Evolutionary conservation across 768 basidiomycete species (phyloP).

Genomic region (Lactarius psammicola): DNA sequence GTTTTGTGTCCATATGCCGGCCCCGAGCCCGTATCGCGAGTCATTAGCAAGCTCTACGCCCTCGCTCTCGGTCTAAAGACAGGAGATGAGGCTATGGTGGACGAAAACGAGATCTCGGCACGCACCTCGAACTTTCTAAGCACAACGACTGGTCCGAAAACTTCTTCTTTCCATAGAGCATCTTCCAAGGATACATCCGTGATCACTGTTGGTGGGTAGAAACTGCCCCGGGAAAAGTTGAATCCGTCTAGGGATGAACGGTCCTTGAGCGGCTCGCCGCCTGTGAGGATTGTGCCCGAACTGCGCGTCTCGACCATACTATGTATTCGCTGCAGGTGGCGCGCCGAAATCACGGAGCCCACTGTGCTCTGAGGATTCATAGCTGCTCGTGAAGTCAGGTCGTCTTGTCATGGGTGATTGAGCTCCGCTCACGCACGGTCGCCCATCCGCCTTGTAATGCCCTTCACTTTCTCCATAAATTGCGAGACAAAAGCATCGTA

Average conservation of each 20-base stretch:
- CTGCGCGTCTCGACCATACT: slow-evolving; percentile 49
- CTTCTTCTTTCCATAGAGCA: slow-evolving; percentile 76
- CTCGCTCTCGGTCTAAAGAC: slow-evolving; percentile 53
- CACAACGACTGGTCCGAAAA: slow-evolving; percentile 85
- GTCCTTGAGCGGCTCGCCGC: slow-evolving; percentile 65
- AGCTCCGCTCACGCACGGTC: slow-evolving; percentile 48
- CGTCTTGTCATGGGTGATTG: neutral
- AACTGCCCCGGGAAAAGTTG: slow-evolving; percentile 67
- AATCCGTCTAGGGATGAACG: slow-evolving; percentile 64
- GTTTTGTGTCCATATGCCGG: slow-evolving; percentile 76
- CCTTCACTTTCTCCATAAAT: slow-evolving; percentile 61
- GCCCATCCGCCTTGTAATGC: slow-evolving; percentile 70
- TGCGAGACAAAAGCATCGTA: slow-evolving; percentile 64
- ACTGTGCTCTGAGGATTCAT: slow-evolving; percentile 67
- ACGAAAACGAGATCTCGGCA: neutral
- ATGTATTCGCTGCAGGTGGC: slow-evolving; percentile 65
- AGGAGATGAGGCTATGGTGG: neutral
- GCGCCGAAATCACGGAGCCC: slow-evolving; percentile 73
- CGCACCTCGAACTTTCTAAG: slow-evolving; percentile 53
- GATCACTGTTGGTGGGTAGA: slow-evolving; percentile 81
- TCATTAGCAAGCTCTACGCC: slow-evolving; percentile 69
- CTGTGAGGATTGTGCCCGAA: slow-evolving; percentile 50
- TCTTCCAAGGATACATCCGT: slow-evolving; percentile 53
- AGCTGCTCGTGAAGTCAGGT: slow-evolving; percentile 45
- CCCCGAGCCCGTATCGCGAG: slow-evolving; percentile 78